A percentile compares a stretch with the other conserved stretches of the same genome.
These are phyloP conservation scores for Penicillium taxi DNA, from an alignment of 495 filamentous ascomycete species.

Conservation along the genomic window DNA sequence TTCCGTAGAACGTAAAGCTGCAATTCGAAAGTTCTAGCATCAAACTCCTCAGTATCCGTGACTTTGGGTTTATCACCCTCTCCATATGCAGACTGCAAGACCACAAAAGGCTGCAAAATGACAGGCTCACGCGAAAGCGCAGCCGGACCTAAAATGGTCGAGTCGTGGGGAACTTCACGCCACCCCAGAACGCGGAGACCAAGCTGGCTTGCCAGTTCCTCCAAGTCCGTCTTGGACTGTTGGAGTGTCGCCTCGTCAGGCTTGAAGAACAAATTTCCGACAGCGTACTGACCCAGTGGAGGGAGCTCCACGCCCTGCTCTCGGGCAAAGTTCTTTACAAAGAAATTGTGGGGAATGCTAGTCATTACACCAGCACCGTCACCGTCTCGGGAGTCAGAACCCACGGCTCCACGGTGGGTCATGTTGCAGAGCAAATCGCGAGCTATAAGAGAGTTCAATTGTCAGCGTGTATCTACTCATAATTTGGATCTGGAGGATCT, in stretches of 20 bases:
- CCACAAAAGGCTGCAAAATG: constrained; percentile 93
- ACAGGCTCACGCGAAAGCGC: constrained; percentile 89
- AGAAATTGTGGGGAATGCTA: constrained; percentile 97
- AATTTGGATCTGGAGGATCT: constrained; percentile 28
- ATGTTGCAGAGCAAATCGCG: constrained; percentile 97
- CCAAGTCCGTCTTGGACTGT: constrained; percentile 80
- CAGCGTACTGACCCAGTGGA: constrained; percentile 87
- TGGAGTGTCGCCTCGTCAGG: constrained; percentile 81
- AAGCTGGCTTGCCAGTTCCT: constrained; percentile 81
- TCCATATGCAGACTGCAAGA: constrained; percentile 79
- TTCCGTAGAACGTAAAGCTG: constrained; percentile 95
- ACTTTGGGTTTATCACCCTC: constrained; percentile 72
- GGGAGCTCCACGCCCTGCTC: constrained; percentile 82
- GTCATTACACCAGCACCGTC: constrained; percentile 99
- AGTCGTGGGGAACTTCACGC: constrained; percentile 92
- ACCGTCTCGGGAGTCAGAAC: constrained; percentile 94
- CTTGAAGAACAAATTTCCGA: constrained; percentile 98
- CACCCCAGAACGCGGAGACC: constrained; percentile 90
- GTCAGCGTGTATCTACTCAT: constrained; percentile 5
- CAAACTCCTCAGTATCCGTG: constrained; percentile 71
- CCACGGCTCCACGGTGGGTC: constrained; percentile 98
- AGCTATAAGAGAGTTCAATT: constrained; percentile 48
- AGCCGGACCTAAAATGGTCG: constrained; percentile 84
- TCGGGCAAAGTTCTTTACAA: constrained; percentile 94
- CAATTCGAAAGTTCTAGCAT: constrained; percentile 79